These are phyloP conservation scores for Coemansia sp. DNA, from an alignment of 192 early-diverging fungal species.

Conservation along the genomic window DNA sequence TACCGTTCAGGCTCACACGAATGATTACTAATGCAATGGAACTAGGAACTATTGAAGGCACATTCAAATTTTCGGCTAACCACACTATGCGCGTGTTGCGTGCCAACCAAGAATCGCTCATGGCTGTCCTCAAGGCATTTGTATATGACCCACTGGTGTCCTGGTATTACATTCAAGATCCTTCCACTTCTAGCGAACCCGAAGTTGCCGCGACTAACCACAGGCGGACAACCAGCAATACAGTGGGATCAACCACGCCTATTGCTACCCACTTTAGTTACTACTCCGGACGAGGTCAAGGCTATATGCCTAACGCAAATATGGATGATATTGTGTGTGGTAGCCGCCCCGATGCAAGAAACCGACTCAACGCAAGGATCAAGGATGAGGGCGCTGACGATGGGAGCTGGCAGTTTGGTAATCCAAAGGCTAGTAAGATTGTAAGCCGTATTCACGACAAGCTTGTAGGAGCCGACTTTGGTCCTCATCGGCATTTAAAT, in stretches of 20 bases:
- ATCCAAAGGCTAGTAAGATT: slow-evolving; percentile 81
- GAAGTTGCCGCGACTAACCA: background rate
- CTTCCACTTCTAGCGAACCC: background rate
- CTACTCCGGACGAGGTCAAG: slow-evolving; percentile 1
- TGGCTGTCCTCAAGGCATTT: slow-evolving; percentile 99
- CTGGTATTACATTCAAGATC: slow-evolving; percentile 24
- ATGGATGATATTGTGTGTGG: slow-evolving; percentile 17
- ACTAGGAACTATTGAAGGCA: slow-evolving; percentile 93
- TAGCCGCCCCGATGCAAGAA: slow-evolving; percentile 20
- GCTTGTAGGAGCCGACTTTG: slow-evolving; percentile 94
- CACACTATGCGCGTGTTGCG: slow-evolving; percentile 95
- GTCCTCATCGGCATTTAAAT: slow-evolving; percentile 73
- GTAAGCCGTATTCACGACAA: slow-evolving; percentile 96
- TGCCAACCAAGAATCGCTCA: slow-evolving; percentile 95
- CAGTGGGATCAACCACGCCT: slow-evolving; percentile 5
- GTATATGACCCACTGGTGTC: slow-evolving; percentile 84
- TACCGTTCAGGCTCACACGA: slow-evolving; percentile 98
- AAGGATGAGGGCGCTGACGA: slow-evolving; percentile 27
- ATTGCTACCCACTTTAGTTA: background rate
- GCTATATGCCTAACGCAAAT: background rate
- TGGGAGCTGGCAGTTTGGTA: slow-evolving; percentile 54
- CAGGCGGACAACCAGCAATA: background rate
- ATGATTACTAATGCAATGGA: slow-evolving; percentile 99
- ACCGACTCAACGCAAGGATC: slow-evolving; percentile 1
- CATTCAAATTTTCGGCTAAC: slow-evolving; percentile 93